Percentiles rank a stretch among this genome's conserved stretches.
Conservation (phyloP, 768 basidiomycete genomes). For the Pholiota microspora region DNA sequence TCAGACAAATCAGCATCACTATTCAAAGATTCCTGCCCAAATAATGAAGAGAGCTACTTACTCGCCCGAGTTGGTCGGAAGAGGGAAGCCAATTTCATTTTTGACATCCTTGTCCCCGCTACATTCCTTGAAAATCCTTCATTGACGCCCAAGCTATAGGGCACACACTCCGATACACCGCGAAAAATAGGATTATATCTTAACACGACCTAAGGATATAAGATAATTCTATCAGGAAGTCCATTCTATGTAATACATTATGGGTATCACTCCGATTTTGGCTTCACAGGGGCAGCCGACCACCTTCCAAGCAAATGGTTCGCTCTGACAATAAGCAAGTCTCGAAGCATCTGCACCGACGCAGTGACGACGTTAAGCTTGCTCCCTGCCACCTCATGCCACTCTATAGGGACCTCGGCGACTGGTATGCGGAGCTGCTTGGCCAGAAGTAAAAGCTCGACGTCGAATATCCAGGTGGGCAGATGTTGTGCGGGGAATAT, state of each 20-base stretch:
- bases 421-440: constrained; percentile 78
- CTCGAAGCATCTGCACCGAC: constrained; percentile 85
- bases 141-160: too few species aligned
- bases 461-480: constrained; percentile 94
- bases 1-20: too few species aligned
- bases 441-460: constrained; percentile 86
- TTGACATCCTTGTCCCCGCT: too few species aligned
- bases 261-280: constrained; percentile 23
- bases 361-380: constrained; percentile 87
- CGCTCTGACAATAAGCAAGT: constrained; percentile 78
- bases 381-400: constrained; percentile 93
- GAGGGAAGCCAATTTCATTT: too few species aligned
- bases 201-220: constrained; percentile 1
- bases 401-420: constrained; percentile 82
- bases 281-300: constrained; percentile 35
- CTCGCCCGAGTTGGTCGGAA: too few species aligned
- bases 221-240: not conserved
- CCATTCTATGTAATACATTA: not conserved
- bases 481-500: constrained; percentile 90
- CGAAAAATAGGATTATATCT: not conserved
- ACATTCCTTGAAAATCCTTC: too few species aligned
- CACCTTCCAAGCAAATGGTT: constrained; percentile 83
- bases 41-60: too few species aligned
- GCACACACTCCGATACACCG: too few species aligned
- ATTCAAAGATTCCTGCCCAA: too few species aligned